These are phyloP conservation scores for Leishmania braziliensis DNA, from an alignment of 208 protist species.

Conservation along the genomic window DNA sequence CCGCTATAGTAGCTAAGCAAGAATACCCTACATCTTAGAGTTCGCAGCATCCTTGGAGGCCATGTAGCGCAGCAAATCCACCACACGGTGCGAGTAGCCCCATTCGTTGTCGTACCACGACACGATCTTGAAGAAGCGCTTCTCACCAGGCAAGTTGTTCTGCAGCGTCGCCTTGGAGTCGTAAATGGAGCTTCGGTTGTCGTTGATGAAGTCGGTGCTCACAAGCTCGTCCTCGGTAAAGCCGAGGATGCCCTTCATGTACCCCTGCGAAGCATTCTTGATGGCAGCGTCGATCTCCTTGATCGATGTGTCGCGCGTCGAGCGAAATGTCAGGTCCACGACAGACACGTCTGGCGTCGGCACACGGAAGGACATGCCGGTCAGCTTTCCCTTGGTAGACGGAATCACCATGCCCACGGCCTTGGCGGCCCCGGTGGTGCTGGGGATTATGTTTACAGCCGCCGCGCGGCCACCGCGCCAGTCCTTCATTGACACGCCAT, in stretches of 20 bases:
- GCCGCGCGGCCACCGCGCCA: slow-evolving; percentile 97
- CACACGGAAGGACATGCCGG: slow-evolving; percentile 99
- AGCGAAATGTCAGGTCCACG: slow-evolving; percentile 96
- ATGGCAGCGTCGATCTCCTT: slow-evolving; percentile 96
- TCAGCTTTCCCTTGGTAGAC: slow-evolving; percentile 87
- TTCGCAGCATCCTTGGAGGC: slow-evolving; percentile 49
- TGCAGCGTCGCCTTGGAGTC: slow-evolving; percentile 97
- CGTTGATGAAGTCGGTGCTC: slow-evolving; percentile 97
- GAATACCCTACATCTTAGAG: slow-evolving; percentile 10
- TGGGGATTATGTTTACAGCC: slow-evolving; percentile 99
- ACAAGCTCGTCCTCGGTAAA: slow-evolving; percentile 99
- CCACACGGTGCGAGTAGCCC: slow-evolving; percentile 98
- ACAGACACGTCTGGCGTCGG: slow-evolving; percentile 98
- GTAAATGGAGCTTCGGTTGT: slow-evolving; percentile 97
- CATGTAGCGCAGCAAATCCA: slow-evolving; percentile 96
- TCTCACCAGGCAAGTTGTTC: slow-evolving; percentile 87
- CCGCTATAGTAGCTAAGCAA: background rate
- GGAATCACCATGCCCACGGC: slow-evolving; percentile 98
- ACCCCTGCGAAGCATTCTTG: slow-evolving; percentile 89
- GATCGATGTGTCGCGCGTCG: slow-evolving; percentile 93
- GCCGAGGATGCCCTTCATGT: slow-evolving; percentile 96
- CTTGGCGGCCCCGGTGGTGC: slow-evolving; percentile 98
- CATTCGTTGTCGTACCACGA: slow-evolving; percentile 99
- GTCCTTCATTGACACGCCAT: slow-evolving; percentile 97
- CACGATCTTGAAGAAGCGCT: slow-evolving; percentile 98